Percentiles rank a stretch among this genome's conserved stretches.
Evolutionary conservation across 2,329 filamentous ascomycete genomes (phyloP).

Genomic region (Myriosclerotinia curreyana): DNA sequence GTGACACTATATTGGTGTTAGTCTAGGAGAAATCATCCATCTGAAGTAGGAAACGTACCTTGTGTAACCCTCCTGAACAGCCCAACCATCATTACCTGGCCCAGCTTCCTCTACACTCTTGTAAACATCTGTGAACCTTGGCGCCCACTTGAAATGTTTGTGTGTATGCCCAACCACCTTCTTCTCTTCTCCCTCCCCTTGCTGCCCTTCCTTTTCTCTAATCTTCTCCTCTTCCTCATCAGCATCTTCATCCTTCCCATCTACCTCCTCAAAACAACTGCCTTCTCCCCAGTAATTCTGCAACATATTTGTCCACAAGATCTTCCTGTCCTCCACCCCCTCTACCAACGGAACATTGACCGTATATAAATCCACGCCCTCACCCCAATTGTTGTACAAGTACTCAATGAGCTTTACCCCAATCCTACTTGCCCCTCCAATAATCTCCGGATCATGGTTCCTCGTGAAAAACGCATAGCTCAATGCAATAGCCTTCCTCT

Average conservation of each 20-base stretch:
- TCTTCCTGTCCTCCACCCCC: conserved; percentile 66
- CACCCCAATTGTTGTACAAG: conserved; percentile 71
- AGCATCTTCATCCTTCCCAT: conserved; percentile 60
- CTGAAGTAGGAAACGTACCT: conserved; percentile 53
- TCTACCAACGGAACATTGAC: conserved; percentile 87
- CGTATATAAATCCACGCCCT: conserved; percentile 76
- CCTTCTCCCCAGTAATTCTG: conserved; percentile 88
- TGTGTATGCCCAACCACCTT: conserved; percentile 56
- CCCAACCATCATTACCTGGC: conserved; percentile 90
- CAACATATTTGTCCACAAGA: conserved; percentile 80
- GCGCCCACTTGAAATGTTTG: conserved; percentile 94
- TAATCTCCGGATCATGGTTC: conserved; percentile 78
- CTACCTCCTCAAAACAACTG: conserved; percentile 81
- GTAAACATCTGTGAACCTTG: conserved; percentile 81
- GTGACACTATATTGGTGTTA: conserved; percentile 64
- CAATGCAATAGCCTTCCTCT: conserved; percentile 70
- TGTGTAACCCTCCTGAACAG: conserved; percentile 80
- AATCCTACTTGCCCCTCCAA: conserved; percentile 71
- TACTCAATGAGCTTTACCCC: conserved; percentile 76
- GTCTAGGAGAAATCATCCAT: conserved; percentile 24
- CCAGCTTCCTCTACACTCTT: conserved; percentile 75
- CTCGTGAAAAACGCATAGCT: conserved; percentile 84
- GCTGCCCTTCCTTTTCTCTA: conserved; percentile 57
- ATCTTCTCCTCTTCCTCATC: conserved; percentile 68
- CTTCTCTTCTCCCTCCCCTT: conserved; percentile 36